phyloP scores from a whole-genome alignment of 108 stramenopile species.

The Cyclotella cryptica region DNA sequence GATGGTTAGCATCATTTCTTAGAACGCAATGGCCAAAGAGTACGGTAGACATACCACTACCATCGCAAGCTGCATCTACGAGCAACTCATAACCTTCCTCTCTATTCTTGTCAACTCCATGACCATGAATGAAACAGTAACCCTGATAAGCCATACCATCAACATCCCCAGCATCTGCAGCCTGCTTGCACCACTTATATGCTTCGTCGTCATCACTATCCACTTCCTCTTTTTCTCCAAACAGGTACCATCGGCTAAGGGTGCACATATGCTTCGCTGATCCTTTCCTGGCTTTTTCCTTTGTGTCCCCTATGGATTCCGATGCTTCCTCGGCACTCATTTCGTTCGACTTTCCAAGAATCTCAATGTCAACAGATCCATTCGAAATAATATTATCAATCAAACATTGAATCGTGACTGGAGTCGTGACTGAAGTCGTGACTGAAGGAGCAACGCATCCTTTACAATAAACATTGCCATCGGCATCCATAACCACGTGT shows the following conservation, averaged over 20 bases:
- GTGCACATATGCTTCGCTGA: conserved; percentile 12
- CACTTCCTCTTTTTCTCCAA: conserved; percentile 19
- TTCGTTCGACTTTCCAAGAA: neutral
- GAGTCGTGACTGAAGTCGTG: neutral
- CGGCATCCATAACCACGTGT: neutral
- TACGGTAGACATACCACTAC: conserved; percentile 17
- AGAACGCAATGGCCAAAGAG: neutral
- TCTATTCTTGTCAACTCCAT: conserved; percentile 21
- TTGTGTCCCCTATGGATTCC: conserved; percentile 2
- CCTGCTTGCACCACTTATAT: conserved; percentile 24
- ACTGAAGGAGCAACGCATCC: neutral
- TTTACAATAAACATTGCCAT: neutral
- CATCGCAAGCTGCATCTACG: conserved; percentile 23
- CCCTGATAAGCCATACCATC: conserved; percentile 27
- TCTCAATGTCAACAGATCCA: conserved; percentile 4
- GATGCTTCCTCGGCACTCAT: neutral
- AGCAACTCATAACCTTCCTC: conserved; percentile 16
- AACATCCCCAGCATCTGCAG: conserved; percentile 15
- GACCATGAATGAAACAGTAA: conserved; percentile 17
- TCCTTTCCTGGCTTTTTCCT: conserved; percentile 9
- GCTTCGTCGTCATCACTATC: conserved; percentile 12
- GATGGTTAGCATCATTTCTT: neutral
- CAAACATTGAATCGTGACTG: conserved; percentile 14
- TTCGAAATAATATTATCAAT: conserved; percentile 4
- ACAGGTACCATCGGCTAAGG: conserved; percentile 20